Conservation (phyloP, 2,329 filamentous ascomycete genomes). For the Microascus cirrosus region DNA sequence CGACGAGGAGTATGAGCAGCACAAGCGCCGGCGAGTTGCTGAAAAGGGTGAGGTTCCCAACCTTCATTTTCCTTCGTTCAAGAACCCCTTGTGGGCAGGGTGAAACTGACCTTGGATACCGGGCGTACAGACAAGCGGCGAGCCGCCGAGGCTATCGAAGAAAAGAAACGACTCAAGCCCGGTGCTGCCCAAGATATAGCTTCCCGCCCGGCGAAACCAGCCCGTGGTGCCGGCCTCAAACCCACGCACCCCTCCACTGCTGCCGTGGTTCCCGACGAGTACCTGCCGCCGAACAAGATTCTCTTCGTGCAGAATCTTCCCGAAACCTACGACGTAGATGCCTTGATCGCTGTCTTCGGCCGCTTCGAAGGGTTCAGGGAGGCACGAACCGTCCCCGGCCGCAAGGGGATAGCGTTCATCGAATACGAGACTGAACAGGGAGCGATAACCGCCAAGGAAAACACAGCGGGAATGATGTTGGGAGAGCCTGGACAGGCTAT, state of each 20-base stretch:
- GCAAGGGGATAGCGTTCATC: slow-evolving; percentile 86
- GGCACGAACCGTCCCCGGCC: slow-evolving; percentile 76
- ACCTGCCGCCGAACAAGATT: slow-evolving; percentile 93
- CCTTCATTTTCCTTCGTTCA: neutral
- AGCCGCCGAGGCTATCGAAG: slow-evolving; percentile 68
- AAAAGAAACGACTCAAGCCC: slow-evolving; percentile 63
- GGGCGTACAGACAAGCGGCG: slow-evolving; percentile 1
- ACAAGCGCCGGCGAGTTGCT: slow-evolving; percentile 73
- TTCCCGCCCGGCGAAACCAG: slow-evolving; percentile 41
- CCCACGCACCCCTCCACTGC: slow-evolving; percentile 56
- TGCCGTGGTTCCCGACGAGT: slow-evolving; percentile 88
- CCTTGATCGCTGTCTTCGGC: slow-evolving; percentile 68
- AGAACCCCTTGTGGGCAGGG: neutral
- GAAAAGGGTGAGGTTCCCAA: slow-evolving; percentile 62
- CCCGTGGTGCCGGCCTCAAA: slow-evolving; percentile 62
- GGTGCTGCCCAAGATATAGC: slow-evolving; percentile 38
- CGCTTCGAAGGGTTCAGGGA: slow-evolving; percentile 92
- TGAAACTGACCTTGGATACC: neutral
- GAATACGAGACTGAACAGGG: slow-evolving; percentile 88
- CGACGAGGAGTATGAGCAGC: slow-evolving; percentile 72
- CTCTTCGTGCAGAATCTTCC: slow-evolving; percentile 90
- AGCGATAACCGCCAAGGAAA: slow-evolving; percentile 89
- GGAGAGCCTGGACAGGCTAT: slow-evolving; percentile 55
- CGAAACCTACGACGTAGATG: slow-evolving; percentile 73
- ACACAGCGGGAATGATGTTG: slow-evolving; percentile 73